Percentiles rank a stretch among this genome's conserved stretches.
Evolutionary conservation across 176 grass and related monocot genomes (phyloP).

Genomic region (sorghum (Sorghum bicolor)): DNA sequence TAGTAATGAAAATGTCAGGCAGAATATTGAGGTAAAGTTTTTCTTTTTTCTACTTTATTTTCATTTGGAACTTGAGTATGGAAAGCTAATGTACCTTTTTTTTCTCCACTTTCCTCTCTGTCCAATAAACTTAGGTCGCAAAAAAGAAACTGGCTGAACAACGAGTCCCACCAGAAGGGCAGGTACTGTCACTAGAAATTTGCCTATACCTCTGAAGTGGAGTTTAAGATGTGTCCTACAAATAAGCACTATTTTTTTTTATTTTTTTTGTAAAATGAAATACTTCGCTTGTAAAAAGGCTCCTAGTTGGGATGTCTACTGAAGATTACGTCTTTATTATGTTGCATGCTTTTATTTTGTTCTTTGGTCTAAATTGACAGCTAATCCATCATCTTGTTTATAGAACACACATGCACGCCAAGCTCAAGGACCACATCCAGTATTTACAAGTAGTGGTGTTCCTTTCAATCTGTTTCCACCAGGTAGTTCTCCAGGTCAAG

Average conservation of each 20-base stretch:
- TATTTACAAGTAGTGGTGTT: constrained; percentile 33
- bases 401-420: constrained; percentile 30
- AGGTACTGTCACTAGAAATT: constrained; percentile 40
- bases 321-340: constrained; percentile 3
- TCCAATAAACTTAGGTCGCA: constrained; percentile 44
- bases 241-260: not conserved
- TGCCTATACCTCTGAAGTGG: not conserved
- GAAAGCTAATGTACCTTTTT: not conserved
- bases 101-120: not conserved
- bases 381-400: constrained; percentile 15
- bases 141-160: constrained; percentile 55
- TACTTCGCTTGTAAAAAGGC: not conserved
- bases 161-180: constrained; percentile 24
- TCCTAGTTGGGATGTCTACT: constrained; percentile 2
- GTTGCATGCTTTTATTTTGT: not conserved
- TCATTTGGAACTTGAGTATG: not conserved
- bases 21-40: constrained; percentile 75
- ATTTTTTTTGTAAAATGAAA: not conserved
- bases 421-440: constrained; percentile 31
- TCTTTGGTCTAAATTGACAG: constrained; percentile 1
- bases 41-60: not conserved
- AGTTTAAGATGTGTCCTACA: not conserved
- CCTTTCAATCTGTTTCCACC: constrained; percentile 50
- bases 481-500: constrained; percentile 35
- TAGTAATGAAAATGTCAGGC: constrained; percentile 57